These are phyloP conservation scores for Leishmania aethiopica DNA, from an alignment of 208 protist species.

Conservation along the genomic window DNA sequence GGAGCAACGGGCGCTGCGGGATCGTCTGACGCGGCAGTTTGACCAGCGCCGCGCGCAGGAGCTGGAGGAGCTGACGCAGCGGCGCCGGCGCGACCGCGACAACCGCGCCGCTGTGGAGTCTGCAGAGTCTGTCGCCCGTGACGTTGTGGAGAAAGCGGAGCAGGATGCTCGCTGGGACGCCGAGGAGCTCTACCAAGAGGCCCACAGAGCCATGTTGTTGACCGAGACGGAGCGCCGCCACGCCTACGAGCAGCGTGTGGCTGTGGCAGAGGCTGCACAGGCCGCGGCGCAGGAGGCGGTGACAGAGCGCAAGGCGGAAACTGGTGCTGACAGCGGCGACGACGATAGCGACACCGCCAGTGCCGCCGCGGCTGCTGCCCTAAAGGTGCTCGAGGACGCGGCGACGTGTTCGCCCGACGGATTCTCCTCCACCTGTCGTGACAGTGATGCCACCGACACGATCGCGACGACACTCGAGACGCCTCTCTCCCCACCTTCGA, in stretches of 20 bases:
- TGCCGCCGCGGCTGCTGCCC: conserved; percentile 1
- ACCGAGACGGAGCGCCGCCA: conserved; percentile 40
- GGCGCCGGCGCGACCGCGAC: conserved; percentile 46
- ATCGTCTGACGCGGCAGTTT: conserved; percentile 73
- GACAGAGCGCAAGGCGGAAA: conserved; percentile 1
- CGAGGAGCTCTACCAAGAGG: conserved; percentile 35
- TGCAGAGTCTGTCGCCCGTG: conserved; percentile 38
- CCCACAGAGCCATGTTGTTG: conserved; percentile 13
- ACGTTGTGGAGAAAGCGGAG: conserved; percentile 38
- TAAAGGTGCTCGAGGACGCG: conserved; percentile 32
- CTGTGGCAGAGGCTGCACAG: conserved; percentile 33
- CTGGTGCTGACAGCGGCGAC: background rate
- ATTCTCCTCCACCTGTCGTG: conserved; percentile 1
- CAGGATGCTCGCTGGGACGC: conserved; percentile 37
- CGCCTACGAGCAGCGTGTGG: conserved; percentile 51
- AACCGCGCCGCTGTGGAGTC: conserved; percentile 31
- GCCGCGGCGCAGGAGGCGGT: conserved; percentile 26
- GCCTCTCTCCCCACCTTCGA: background rate
- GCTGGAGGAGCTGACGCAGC: conserved; percentile 50
- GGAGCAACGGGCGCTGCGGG: conserved; percentile 64
- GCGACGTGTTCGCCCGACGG: conserved; percentile 7
- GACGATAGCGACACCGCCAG: conserved; percentile 6
- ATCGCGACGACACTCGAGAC: background rate
- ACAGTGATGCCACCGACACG: background rate
- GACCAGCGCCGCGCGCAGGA: conserved; percentile 60